Conservation (phyloP, 345 rosid species). For the Pseudoturritis turrita region DNA sequence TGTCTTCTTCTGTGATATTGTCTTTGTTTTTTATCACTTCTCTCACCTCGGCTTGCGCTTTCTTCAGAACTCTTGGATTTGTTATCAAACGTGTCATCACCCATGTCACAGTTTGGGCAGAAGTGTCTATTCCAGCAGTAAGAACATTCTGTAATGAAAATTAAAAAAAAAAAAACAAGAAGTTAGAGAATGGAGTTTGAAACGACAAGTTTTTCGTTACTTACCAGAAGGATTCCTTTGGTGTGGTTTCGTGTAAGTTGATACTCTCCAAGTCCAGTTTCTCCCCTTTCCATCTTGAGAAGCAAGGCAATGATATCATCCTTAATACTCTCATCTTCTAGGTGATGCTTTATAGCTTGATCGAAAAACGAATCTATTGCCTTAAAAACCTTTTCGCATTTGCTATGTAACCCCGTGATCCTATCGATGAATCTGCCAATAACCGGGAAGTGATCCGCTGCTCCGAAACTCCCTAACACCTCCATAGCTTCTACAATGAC, state of each 20-base stretch:
- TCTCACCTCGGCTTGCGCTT: slow-evolving; percentile 16
- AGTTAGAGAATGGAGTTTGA: not conserved
- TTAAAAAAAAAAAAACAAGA: no score
- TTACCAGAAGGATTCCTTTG: slow-evolving; percentile 44
- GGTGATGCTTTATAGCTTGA: slow-evolving; percentile 38
- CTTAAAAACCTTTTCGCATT: slow-evolving; percentile 32
- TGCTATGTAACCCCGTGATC: slow-evolving; percentile 29
- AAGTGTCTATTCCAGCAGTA: slow-evolving; percentile 24
- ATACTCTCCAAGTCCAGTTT: slow-evolving; percentile 8
- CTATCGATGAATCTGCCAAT: slow-evolving; percentile 36
- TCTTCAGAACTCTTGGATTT: slow-evolving; percentile 22
- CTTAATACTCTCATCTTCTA: slow-evolving; percentile 20
- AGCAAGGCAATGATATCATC: slow-evolving; percentile 48
- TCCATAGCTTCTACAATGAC: slow-evolving; percentile 26
- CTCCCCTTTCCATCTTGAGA: slow-evolving; percentile 32
- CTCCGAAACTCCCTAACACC: slow-evolving; percentile 27
- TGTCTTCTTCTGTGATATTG: slow-evolving; percentile 11
- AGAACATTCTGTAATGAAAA: not conserved
- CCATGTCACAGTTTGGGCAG: slow-evolving; percentile 7
- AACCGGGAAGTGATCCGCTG: slow-evolving; percentile 32
- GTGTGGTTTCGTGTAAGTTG: slow-evolving; percentile 39
- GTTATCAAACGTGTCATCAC: slow-evolving; percentile 18
- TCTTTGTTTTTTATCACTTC: slow-evolving; percentile 9
- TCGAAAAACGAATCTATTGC: slow-evolving; percentile 38
- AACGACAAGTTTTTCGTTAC: not conserved